These are phyloP conservation scores for Pouteria glomerata DNA, from an alignment of 148 eudicot genomes.

Conservation along the genomic window DNA sequence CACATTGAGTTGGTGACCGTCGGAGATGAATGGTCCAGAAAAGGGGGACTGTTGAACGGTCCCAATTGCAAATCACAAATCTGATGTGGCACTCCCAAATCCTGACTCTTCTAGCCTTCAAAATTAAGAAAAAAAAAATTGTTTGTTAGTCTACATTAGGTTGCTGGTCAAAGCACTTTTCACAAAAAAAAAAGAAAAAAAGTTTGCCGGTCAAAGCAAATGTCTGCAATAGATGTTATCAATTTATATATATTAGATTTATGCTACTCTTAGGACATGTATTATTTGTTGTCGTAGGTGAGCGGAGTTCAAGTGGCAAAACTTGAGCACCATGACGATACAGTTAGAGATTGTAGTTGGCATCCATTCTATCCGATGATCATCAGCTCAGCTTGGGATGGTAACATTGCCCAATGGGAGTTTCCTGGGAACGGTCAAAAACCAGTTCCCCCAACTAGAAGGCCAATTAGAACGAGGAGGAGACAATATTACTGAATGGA, in stretches of 20 bases:
- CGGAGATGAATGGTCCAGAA: no score
- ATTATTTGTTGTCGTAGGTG: slow-evolving; percentile 24
- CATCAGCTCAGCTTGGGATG: slow-evolving; percentile 81
- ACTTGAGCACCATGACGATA: slow-evolving; percentile 54
- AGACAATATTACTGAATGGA: slow-evolving; percentile 16
- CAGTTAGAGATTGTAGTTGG: slow-evolving; percentile 78
- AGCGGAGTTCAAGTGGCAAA: slow-evolving; percentile 52
- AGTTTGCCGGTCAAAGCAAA: background rate
- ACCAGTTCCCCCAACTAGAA: slow-evolving; percentile 24
- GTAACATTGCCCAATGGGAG: slow-evolving; percentile 49
- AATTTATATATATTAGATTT: background rate
- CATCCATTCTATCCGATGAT: slow-evolving; percentile 68
- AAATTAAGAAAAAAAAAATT: no score
- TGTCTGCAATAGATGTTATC: background rate
- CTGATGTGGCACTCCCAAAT: no score
- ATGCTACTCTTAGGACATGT: background rate
- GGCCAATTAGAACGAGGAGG: slow-evolving; percentile 23
- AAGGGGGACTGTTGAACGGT: no score
- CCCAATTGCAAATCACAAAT: no score
- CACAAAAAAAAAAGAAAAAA: no score
- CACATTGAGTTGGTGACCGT: no score
- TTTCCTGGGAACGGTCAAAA: slow-evolving; percentile 33
- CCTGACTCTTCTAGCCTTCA: no score
- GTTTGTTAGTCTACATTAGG: no score
- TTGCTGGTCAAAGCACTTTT: no score